Percentiles rank a stretch among this genome's conserved stretches.
phyloP scores from a whole-genome alignment of 176 grass and related monocot species.

The Luzula sylvatica region DNA sequence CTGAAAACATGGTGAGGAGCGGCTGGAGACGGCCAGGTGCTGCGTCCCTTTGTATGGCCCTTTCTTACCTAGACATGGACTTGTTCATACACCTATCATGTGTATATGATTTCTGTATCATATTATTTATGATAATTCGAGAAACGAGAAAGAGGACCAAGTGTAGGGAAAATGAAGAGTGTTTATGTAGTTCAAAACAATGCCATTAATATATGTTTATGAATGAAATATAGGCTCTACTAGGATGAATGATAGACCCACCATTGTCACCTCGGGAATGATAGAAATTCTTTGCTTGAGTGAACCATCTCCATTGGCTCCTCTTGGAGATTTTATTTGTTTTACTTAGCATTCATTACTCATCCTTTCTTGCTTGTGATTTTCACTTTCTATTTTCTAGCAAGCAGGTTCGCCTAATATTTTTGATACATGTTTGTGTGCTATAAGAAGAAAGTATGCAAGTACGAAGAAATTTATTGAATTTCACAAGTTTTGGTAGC shows the following conservation, averaged over 20 bases:
- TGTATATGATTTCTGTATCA: background rate
- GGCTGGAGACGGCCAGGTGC: constrained; percentile 40
- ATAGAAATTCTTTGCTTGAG: constrained; percentile 41
- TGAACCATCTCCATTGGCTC: constrained; percentile 19
- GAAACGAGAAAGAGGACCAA: too few relatives aligned
- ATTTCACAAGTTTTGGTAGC: too few relatives aligned
- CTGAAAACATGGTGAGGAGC: constrained; percentile 55
- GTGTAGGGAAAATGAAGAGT: background rate
- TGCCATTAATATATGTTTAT: constrained; percentile 21
- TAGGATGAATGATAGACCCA: constrained; percentile 25
- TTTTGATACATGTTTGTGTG: too few relatives aligned
- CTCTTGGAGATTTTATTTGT: constrained; percentile 34
- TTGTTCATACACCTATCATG: constrained; percentile 2
- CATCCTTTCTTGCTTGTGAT: constrained; percentile 4
- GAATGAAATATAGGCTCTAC: constrained; percentile 17
- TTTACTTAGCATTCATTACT: constrained; percentile 19
- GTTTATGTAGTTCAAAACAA: background rate
- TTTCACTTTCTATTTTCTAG: constrained; percentile 2
- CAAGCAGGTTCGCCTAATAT: background rate
- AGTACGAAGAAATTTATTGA: too few relatives aligned
- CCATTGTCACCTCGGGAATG: constrained; percentile 49
- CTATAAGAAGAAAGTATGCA: too few relatives aligned
- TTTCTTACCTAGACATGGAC: constrained; percentile 8
- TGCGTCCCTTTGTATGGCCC: constrained; percentile 25
- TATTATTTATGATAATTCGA: too few relatives aligned